Evolutionary conservation across 148 eudicot species (phyloP).

Genomic region (Tetragonia tetragonoides): DNA sequence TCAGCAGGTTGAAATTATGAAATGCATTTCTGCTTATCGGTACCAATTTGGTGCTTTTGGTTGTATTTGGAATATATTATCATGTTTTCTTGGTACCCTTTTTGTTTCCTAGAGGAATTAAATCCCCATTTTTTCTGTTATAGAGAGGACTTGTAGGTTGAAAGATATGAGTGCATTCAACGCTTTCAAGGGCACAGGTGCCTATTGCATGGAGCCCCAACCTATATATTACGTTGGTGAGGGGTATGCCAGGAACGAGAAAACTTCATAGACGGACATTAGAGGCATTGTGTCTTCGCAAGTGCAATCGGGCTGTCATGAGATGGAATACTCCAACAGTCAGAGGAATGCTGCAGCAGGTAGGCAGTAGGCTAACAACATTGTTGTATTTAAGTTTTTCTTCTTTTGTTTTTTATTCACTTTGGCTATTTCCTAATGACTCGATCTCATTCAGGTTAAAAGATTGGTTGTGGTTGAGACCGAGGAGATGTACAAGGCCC

Average conservation of each 20-base stretch:
- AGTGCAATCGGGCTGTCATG: constrained; percentile 67
- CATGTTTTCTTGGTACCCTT: too few relatives aligned
- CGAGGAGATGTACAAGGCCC: constrained; percentile 71
- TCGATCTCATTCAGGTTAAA: constrained; percentile 47
- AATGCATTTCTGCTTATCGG: too few relatives aligned
- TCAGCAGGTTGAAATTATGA: too few relatives aligned
- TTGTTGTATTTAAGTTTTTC: background rate
- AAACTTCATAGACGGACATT: constrained; percentile 74
- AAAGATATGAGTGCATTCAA: constrained; percentile 51
- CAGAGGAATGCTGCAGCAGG: constrained; percentile 77
- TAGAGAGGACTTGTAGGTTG: background rate
- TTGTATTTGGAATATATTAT: too few relatives aligned
- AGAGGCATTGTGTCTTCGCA: constrained; percentile 59
- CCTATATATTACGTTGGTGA: constrained; percentile 64
- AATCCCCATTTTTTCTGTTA: too few relatives aligned
- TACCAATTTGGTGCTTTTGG: too few relatives aligned
- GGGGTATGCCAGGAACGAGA: constrained; percentile 88
- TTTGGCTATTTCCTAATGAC: background rate
- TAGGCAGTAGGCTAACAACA: constrained; percentile 28
- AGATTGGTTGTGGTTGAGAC: constrained; percentile 75
- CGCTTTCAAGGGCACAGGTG: constrained; percentile 56
- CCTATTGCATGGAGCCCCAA: constrained; percentile 60
- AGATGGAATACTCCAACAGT: constrained; percentile 73
- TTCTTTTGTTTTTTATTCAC: background rate
- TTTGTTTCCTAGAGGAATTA: too few relatives aligned